These are phyloP conservation scores for Trifolium fragiferum DNA, from an alignment of 306 rosid species.

Conservation along the genomic window DNA sequence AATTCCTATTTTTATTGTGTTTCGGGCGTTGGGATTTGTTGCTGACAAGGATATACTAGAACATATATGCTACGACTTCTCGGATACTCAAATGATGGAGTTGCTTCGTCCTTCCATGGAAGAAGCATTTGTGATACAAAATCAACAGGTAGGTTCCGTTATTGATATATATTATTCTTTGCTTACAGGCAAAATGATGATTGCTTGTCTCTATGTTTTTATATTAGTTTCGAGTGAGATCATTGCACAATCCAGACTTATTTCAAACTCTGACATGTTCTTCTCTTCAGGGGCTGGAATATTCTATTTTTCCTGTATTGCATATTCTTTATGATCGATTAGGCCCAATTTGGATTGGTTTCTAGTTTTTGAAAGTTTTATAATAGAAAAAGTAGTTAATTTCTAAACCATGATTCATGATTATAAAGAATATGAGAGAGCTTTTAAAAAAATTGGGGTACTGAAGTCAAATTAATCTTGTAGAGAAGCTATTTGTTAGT, in stretches of 20 bases:
- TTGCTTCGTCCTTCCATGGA: slow-evolving; percentile 93
- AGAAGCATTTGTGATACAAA: slow-evolving; percentile 99
- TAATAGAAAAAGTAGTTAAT: background rate
- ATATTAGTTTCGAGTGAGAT: slow-evolving; percentile 12
- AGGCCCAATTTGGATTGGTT: background rate
- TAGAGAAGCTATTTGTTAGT: background rate
- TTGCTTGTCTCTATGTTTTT: slow-evolving; percentile 28
- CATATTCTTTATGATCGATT: background rate
- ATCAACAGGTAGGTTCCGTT: slow-evolving; percentile 75
- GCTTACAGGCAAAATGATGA: background rate
- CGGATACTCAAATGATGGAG: slow-evolving; percentile 97
- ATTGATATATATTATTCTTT: slow-evolving; percentile 45
- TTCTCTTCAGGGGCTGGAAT: background rate
- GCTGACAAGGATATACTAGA: slow-evolving; percentile 93
- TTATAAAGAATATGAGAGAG: background rate
- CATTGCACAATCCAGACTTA: slow-evolving; percentile 3
- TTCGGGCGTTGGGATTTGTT: slow-evolving; percentile 93
- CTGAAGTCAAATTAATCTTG: background rate
- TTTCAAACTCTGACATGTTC: background rate
- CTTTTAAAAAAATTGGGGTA: background rate
- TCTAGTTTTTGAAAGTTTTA: background rate
- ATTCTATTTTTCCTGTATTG: background rate
- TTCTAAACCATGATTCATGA: slow-evolving; percentile 29
- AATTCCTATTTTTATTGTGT: slow-evolving; percentile 91
- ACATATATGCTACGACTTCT: slow-evolving; percentile 91